These are phyloP conservation scores for Fallopia convolvulus DNA, from an alignment of 148 eudicot genomes.

Conservation along the genomic window DNA sequence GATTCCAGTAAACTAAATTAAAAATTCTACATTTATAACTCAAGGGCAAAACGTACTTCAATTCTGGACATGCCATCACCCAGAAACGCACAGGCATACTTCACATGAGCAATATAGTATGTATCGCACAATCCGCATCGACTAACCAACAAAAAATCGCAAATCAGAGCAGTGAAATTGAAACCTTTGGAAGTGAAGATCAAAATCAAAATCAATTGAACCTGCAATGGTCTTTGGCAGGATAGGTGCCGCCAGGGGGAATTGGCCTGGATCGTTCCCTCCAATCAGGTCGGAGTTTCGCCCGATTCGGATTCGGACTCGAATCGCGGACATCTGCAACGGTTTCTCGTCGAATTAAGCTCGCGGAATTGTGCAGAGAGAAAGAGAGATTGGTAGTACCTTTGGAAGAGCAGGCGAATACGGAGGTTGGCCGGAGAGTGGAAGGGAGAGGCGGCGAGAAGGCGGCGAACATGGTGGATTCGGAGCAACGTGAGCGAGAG, in stretches of 20 bases:
- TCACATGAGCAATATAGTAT: constrained; percentile 92
- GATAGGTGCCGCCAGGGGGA: constrained; percentile 86
- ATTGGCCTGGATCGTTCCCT: constrained; percentile 65
- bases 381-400: neutral
- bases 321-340: constrained; percentile 16
- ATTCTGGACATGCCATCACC: constrained; percentile 98
- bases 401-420: constrained; percentile 13
- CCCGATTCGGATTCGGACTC: constrained; percentile 24
- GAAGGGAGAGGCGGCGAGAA: constrained; percentile 9
- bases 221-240: constrained; percentile 98
- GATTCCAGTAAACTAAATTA: neutral
- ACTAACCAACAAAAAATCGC: constrained; percentile 24
- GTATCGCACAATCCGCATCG: constrained; percentile 86
- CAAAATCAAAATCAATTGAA: neutral
- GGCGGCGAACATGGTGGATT: constrained; percentile 1
- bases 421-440: neutral
- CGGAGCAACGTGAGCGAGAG: neutral
- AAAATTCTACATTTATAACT: neutral
- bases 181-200: neutral
- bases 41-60: constrained; percentile 42
- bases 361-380: neutral
- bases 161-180: neutral
- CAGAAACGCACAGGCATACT: constrained; percentile 89
- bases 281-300: constrained; percentile 77
- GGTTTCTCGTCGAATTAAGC: neutral